Evolutionary conservation across 495 filamentous ascomycete genomes (phyloP).

Genomic region (Friedmanniomyces simplex): DNA sequence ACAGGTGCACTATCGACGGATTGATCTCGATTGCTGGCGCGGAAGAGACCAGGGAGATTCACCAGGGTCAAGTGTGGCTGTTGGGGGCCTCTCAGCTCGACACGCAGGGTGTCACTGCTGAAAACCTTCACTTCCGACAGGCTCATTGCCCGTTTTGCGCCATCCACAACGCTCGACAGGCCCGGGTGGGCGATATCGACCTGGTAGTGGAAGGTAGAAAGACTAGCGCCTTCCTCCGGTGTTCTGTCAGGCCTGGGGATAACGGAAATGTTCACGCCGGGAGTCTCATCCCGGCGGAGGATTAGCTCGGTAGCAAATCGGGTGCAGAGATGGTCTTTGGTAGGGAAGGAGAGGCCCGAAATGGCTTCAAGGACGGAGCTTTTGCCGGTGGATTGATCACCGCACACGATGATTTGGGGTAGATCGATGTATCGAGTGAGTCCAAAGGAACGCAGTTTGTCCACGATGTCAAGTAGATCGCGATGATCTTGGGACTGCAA

Average conservation of each 20-base stretch:
- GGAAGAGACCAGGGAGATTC: constrained; percentile 54
- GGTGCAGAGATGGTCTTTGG: too few species aligned
- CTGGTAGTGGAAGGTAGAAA: background rate
- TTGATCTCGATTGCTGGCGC: constrained; percentile 41
- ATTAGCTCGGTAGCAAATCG: constrained; percentile 46
- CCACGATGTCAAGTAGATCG: background rate
- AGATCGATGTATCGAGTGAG: background rate
- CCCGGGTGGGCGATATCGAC: background rate
- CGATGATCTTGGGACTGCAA: background rate
- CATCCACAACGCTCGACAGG: background rate
- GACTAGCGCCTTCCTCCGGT: background rate
- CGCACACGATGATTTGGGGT: background rate
- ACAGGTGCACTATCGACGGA: too few species aligned
- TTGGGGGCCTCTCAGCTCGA: constrained; percentile 49
- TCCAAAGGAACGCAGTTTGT: background rate
- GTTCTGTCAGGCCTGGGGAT: background rate
- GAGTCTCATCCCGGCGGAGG: constrained; percentile 28
- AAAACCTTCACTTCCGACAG: constrained; percentile 28
- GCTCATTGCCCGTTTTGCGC: background rate
- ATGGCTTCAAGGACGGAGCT: background rate
- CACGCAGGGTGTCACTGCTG: constrained; percentile 45
- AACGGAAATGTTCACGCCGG: background rate
- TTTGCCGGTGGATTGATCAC: background rate
- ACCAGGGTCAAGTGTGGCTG: constrained; percentile 51
- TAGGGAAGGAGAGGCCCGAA: too few species aligned